Evolutionary conservation across 768 basidiomycete genomes (phyloP).

Genomic region (Tubosaeta sp.): DNA sequence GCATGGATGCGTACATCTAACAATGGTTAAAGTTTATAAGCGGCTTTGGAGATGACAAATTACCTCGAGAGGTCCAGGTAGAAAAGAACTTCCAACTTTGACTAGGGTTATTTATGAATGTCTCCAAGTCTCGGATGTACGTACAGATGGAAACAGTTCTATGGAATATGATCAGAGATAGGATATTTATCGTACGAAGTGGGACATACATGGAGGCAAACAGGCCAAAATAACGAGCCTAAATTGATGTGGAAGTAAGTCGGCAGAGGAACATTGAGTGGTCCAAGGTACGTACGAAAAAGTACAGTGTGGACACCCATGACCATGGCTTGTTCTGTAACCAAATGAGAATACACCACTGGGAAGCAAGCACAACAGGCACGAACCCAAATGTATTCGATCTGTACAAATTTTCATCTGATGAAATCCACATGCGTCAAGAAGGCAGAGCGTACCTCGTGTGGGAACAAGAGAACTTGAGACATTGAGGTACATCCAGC

Average conservation of each 20-base stretch:
- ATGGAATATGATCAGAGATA: no score
- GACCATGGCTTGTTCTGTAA: neutral
- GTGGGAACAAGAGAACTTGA: neutral
- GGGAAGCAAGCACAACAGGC: neutral
- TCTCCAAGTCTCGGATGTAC: neutral
- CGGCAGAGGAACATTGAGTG: no score
- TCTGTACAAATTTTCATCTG: no score
- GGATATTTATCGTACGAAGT: neutral
- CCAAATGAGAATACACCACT: neutral
- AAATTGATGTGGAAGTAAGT: neutral
- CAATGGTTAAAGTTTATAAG: no score
- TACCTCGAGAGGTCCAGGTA: neutral
- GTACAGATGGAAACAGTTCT: no score
- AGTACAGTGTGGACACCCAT: neutral
- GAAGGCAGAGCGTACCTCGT: no score
- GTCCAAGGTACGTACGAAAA: neutral
- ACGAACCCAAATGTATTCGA: constrained; percentile 4
- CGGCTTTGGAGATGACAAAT: no score
- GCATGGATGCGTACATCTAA: neutral
- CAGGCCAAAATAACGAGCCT: constrained; percentile 2
- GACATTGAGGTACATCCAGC: no score
- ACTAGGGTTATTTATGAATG: no score
- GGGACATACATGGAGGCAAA: neutral
- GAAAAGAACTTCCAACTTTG: neutral
- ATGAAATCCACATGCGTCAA: neutral